These are phyloP conservation scores for Allium sativum DNA, from an alignment of 106 monocot genomes.

Conservation along the genomic window DNA sequence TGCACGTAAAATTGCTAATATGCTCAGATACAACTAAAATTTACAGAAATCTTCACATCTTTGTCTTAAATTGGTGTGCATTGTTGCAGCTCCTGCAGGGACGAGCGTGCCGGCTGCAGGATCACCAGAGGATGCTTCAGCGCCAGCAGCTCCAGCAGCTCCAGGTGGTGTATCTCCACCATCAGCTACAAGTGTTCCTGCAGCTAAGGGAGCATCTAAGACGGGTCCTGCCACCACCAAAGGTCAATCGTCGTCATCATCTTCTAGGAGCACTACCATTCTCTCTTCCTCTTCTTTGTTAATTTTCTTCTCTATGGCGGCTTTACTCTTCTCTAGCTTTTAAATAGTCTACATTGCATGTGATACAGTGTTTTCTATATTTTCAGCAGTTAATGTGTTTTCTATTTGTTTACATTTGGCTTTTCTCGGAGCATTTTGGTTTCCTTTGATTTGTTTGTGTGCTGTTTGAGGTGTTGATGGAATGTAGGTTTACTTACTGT, in stretches of 20 bases:
- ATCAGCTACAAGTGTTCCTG: background rate
- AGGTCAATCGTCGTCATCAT: background rate
- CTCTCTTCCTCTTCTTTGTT: background rate
- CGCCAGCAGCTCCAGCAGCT: conserved; percentile 1
- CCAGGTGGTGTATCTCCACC: conserved; percentile 2
- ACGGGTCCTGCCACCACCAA: background rate
- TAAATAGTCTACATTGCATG: conserved; percentile 2
- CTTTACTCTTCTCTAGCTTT: background rate
- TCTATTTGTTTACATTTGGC: no score
- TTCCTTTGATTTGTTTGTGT: no score
- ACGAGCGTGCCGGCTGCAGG: background rate
- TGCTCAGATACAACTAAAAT: no score
- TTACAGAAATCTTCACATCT: no score
- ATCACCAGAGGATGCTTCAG: conserved; percentile 3
- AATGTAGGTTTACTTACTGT: no score
- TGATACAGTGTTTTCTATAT: background rate
- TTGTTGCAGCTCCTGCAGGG: background rate
- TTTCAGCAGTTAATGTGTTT: no score
- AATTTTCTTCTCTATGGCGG: background rate
- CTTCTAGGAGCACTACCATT: conserved; percentile 2
- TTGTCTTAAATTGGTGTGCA: background rate
- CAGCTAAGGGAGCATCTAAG: conserved; percentile 1
- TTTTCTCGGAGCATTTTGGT: no score
- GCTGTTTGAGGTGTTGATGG: no score
- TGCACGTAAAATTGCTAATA: no score